These are phyloP conservation scores for Nemania serpens DNA, from an alignment of 2,329 filamentous ascomycete genomes.

Conservation along the genomic window DNA sequence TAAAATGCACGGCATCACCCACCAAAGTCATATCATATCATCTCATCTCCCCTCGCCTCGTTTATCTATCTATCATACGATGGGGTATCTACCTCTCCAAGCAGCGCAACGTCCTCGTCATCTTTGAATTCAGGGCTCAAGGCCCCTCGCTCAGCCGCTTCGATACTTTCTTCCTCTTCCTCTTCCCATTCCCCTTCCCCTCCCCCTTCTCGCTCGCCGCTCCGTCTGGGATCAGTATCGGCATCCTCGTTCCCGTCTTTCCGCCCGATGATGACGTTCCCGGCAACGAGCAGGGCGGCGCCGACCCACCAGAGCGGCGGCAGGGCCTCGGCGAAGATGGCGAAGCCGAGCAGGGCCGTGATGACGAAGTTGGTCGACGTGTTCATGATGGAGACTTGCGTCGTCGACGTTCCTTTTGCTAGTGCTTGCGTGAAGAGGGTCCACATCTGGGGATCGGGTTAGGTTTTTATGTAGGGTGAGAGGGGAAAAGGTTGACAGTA, in stretches of 20 bases:
- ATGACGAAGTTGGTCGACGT: conserved; percentile 82
- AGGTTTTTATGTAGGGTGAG: neutral
- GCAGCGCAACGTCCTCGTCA: conserved; percentile 34
- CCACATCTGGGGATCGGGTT: conserved; percentile 67
- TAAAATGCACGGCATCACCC: conserved; percentile 1
- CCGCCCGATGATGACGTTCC: conserved; percentile 77
- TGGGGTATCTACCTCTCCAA: conserved; percentile 31
- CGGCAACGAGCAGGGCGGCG: conserved; percentile 71
- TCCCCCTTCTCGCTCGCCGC: neutral
- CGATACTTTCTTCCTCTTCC: neutral
- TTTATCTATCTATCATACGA: conserved; percentile 1
- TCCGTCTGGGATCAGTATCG: conserved; percentile 26
- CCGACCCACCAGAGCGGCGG: conserved; percentile 79
- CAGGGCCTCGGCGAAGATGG: conserved; percentile 73
- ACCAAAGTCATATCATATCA: too few species aligned
- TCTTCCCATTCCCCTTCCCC: neutral
- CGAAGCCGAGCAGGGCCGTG: conserved; percentile 71
- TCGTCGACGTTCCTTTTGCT: conserved; percentile 74
- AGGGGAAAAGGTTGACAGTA: neutral
- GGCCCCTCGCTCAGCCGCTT: conserved; percentile 7
- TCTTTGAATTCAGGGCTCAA: conserved; percentile 13
- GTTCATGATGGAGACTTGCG: conserved; percentile 81
- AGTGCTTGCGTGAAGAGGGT: conserved; percentile 79
- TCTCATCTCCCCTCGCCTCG: too few species aligned
- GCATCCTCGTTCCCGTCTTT: conserved; percentile 46